These are phyloP conservation scores for Yamadazyma jaroonii DNA, from an alignment of 1,139 yeast genomes.

Conservation along the genomic window DNA sequence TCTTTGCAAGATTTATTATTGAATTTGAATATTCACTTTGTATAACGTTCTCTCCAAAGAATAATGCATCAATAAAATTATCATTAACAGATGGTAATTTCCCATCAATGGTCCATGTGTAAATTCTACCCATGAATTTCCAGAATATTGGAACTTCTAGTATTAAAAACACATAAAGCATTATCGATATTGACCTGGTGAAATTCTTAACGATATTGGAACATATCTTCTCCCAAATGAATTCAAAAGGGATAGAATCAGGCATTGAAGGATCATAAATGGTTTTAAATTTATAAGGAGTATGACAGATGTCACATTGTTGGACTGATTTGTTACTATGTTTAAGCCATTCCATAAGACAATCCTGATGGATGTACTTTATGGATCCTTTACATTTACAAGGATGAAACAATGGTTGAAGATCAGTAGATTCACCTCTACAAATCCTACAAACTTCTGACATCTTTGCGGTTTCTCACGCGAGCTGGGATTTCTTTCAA, in stretches of 20 bases:
- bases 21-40: not conserved
- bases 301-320: conserved; percentile 87
- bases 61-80: conserved; percentile 36
- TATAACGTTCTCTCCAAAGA: conserved; percentile 41
- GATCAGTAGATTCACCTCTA: conserved; percentile 79
- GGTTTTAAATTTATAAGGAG: conserved; percentile 69
- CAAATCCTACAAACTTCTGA: conserved; percentile 71
- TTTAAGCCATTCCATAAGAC: conserved; percentile 84
- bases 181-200: conserved; percentile 24
- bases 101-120: conserved; percentile 56
- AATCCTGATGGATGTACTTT: conserved; percentile 88
- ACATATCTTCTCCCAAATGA: conserved; percentile 41
- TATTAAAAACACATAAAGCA: conserved; percentile 34
- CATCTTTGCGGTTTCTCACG: conserved; percentile 1
- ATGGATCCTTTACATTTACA: conserved; percentile 94
- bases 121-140: conserved; percentile 50
- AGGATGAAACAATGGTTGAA: conserved; percentile 85
- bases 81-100: conserved; percentile 36
- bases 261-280: conserved; percentile 75
- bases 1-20: conserved; percentile 14
- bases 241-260: conserved; percentile 50
- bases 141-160: conserved; percentile 58
- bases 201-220: conserved; percentile 24
- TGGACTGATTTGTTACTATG: conserved; percentile 58
- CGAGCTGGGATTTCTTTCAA: not conserved